Base-by-base conservation (phyloP, 345 rosid genomes). In the Abelmoschus esculentus region DNA sequence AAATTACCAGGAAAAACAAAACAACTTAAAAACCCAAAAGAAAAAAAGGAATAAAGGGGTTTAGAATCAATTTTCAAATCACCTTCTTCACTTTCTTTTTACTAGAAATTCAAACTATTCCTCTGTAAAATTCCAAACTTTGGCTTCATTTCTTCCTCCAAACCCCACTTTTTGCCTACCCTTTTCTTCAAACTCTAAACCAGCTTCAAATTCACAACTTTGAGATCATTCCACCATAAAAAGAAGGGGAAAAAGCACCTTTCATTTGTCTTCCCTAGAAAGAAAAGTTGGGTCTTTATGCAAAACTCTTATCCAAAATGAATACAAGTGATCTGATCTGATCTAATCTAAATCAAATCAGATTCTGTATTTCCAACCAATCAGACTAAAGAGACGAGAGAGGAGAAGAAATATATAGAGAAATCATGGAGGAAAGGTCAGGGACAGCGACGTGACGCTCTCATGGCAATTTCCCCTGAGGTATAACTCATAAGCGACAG, bases 1-100 rank as follows among this genome's bases (percentile, higher is more conserved):
- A 70, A 73, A 54, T 42, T 77, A 70, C 71, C 67, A 31, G 32
- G 36, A 3, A 47, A 47, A 47, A 36, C 40, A 36, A 36, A 13
- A 12, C 1, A 47, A 3, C 5, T 13, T 46, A 29, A 31, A 59
- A 58, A 59, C 13, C 10, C 3, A 5, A 2, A n/a, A n/a, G n/a
- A n/a, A n/a, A n/a, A n/a, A n/a, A n/a, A n/a, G n/a, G n/a, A 59
- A 31, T 26, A 26, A 59, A 47, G 52, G 52, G 52, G 17, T 47
- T 12, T 47, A 14, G 52, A 47, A 61, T 46, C 50, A 46, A 38
- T 38, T 36, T 36, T 36, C 8, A 36, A 36, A 36, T 36, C 40
- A 36, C 7, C 40, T 36, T 36, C 40, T 36, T 36, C 40, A 36
- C 40, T 36, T 36, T 1, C 4, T 40, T 40, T 38, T 15, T 15